A percentile compares a stretch with the other conserved stretches of the same genome.
These are phyloP conservation scores for Moesziomyces antarcticus DNA, from an alignment of 1,284 basidiomycete genomes.

Conservation along the genomic window DNA sequence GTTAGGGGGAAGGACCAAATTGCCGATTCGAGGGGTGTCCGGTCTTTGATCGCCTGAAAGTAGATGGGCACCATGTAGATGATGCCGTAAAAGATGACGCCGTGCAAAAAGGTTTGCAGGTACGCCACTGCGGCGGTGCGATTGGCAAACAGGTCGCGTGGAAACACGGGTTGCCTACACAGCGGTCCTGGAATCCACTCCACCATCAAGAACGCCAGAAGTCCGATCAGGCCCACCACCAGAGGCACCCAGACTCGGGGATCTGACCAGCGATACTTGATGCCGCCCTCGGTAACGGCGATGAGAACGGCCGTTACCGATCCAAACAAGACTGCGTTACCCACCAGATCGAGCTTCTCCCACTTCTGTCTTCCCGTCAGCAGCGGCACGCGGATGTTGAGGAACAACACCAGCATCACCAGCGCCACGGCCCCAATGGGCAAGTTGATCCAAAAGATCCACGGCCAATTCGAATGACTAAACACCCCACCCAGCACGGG, in stretches of 20 bases:
- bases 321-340: constrained; percentile 64
- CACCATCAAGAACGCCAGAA: constrained; percentile 60
- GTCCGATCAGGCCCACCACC: constrained; percentile 59
- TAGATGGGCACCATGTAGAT: constrained; percentile 67
- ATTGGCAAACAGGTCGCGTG: constrained; percentile 60
- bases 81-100: constrained; percentile 54
- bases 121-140: constrained; percentile 61
- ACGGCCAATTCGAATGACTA: constrained; percentile 67
- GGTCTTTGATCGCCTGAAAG: constrained; percentile 71
- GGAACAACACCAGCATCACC: constrained; percentile 44
- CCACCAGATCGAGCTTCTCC: constrained; percentile 66
- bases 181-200: constrained; percentile 44
- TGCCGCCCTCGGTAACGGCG: constrained; percentile 68
- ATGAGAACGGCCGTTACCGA: constrained; percentile 62
- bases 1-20: constrained; percentile 69
- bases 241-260: constrained; percentile 62
- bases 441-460: constrained; percentile 69
- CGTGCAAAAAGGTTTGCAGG: constrained; percentile 66
- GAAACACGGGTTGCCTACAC: constrained; percentile 58
- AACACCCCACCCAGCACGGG: constrained; percentile 70
- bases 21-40: constrained; percentile 70
- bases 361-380: constrained; percentile 65
- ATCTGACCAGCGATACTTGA: constrained; percentile 64
- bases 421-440: constrained; percentile 24
- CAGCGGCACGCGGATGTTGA: constrained; percentile 62